A percentile compares a stretch with the other conserved stretches of the same genome.
Evolutionary conservation across 768 basidiomycete genomes (phyloP).

Genomic region (Gyrodon lividus): DNA sequence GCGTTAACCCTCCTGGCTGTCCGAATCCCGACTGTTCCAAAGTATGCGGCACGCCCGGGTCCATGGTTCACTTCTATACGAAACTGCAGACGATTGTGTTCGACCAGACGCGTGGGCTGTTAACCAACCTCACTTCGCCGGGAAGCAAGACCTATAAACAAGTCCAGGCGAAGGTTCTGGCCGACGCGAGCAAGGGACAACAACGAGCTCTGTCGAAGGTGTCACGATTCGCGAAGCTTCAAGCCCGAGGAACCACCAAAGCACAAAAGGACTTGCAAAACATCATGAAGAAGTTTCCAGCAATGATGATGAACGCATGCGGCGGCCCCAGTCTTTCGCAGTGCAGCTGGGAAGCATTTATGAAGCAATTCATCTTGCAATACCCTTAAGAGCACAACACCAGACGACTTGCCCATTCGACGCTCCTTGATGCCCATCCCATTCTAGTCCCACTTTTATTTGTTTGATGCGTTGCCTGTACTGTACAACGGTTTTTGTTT

Average conservation of each 20-base stretch:
- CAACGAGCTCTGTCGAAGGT: conserved; percentile 10
- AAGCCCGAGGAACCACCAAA: conserved; percentile 21
- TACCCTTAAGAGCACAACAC: conserved; percentile 48
- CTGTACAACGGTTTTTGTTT: conserved; percentile 15
- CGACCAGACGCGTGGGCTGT: conserved; percentile 37
- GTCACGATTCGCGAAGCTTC: conserved; percentile 8
- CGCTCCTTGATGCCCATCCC: neutral
- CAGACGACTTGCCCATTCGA: neutral
- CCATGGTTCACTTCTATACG: conserved; percentile 66
- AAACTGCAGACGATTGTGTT: conserved; percentile 49
- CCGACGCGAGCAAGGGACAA: conserved; percentile 28
- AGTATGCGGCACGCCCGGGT: conserved; percentile 81
- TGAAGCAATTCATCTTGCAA: conserved; percentile 61
- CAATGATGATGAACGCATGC: conserved; percentile 40
- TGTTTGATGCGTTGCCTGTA: conserved; percentile 6
- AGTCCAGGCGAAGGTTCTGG: conserved; percentile 42
- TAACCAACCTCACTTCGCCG: conserved; percentile 37
- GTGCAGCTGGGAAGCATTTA: conserved; percentile 60
- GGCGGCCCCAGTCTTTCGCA: conserved; percentile 43
- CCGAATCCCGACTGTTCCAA: conserved; percentile 79
- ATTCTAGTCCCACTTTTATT: conserved; percentile 1
- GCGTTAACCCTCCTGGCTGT: conserved; percentile 64
- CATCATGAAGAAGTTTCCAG: conserved; percentile 35
- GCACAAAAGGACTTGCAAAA: conserved; percentile 23
- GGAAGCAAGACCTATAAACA: conserved; percentile 41